These are phyloP conservation scores for Phytopythium sindhum DNA, from an alignment of 352 stramenopile genomes.

Conservation along the genomic window DNA sequence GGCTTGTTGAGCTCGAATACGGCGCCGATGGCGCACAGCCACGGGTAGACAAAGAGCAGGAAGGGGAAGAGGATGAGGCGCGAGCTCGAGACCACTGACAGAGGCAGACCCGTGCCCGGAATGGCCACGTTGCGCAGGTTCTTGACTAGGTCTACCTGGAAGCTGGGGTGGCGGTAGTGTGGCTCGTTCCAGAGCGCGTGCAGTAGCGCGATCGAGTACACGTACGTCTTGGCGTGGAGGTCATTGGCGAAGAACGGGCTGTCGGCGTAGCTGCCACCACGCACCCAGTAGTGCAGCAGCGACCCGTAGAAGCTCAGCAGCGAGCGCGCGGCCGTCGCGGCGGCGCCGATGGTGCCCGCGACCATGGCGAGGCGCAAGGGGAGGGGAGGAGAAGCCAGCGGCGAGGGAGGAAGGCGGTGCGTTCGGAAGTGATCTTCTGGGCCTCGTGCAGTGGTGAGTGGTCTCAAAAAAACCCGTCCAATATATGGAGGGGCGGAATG, in stretches of 20 bases:
- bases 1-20: conserved; percentile 68
- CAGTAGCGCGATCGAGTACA: conserved; percentile 93
- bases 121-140: conserved; percentile 98
- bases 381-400: background rate
- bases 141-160: conserved; percentile 93
- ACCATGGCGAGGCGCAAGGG: conserved; percentile 16
- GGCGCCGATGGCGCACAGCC: conserved; percentile 78
- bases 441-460: background rate
- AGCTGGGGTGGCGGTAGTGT: conserved; percentile 96
- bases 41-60: conserved; percentile 86
- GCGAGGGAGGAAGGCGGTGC: background rate
- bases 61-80: conserved; percentile 83
- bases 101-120: conserved; percentile 93
- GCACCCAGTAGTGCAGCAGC: conserved; percentile 76
- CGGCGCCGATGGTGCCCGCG: conserved; percentile 23
- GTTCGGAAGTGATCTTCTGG: conserved; percentile 9
- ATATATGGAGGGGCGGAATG: background rate
- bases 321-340: conserved; percentile 23
- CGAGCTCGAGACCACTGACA: conserved; percentile 88
- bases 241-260: conserved; percentile 78
- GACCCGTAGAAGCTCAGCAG: conserved; percentile 78
- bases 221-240: conserved; percentile 88
- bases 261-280: conserved; percentile 64
- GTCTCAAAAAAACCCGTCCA: background rate
- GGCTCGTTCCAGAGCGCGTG: conserved; percentile 94